Base-by-base conservation (phyloP, 805 yeast genomes). In the Saturnispora halmiae region DNA sequence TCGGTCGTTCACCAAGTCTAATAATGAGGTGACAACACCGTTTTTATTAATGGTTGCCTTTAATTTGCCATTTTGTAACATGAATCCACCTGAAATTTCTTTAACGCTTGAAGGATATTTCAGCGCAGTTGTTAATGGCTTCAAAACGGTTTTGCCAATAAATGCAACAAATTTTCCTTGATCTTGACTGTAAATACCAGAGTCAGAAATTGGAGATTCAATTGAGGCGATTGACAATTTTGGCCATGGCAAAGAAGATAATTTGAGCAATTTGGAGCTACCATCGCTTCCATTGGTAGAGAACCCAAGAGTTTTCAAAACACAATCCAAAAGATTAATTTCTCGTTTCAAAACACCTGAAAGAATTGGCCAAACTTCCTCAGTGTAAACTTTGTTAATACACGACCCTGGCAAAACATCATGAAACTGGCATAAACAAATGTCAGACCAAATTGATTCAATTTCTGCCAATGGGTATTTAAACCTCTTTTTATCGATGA, bases 401-500 rank as follows among this genome's bases (percentile, higher is more conserved):
- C 95, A 85, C 5, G 94, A 81, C 3, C 98, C 98, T 2, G 98
- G 98, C 39, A 92, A 69, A n/a, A 90, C 96, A 64, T 90, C 98
- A 60, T 90, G 98, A 66, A 90, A 90, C 58, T 90, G 97, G 56
- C 95, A 87, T 42, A 92, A 65, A 46, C 87, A 75, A 16, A 90
- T 76, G 59, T 84, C 78, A 58, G 86, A 90, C 98, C 98, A 90
- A 46, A 90, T 59, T 2, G 63, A 69, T 46, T 79, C 77, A 33
- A 90, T 69, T 44, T 78, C 73, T 29, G 70, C 63, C 25, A 70
- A 66, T 2, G 98, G 98, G 57, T 90, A 90, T 43, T 63, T 65
- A 59, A 79, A 90, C 4, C 19, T 10, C 1, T 65, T 53, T 24
- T 70, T 63, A 51, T 38, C 19, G 4, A 66, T 62, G 28, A 80